Base-by-base conservation (phyloP, 2,329 filamentous ascomycete species). In the Apiospora pterosperma region DNA sequence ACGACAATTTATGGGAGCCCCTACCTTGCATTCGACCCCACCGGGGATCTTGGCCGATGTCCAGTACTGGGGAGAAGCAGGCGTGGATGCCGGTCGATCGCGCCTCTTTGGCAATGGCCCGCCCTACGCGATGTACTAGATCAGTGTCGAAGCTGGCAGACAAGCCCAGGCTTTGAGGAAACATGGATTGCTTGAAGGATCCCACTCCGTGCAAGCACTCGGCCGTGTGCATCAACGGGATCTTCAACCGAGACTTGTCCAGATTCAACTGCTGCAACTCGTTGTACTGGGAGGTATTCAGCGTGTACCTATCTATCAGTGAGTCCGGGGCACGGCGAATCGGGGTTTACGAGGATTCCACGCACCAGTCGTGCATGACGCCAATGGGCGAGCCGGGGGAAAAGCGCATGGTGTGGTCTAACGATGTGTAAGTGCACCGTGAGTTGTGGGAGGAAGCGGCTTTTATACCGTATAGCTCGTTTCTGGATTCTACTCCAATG, bases 201-300 rank as follows among this genome's bases (percentile, higher is more conserved):
- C 77, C 79, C 1, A 81, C 79, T 2, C 78, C 79, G 58, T 82
- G 80, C 4, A 82, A 74, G 64, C 79, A 81, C 64, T 82, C 80
- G 11, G 76, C 80, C 4, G 75, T 75, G 64, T 81, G 79, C 72
- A 82, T 72, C 4, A 81, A 70, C 0, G 80, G 80, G 5, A 82
- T 73, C 38, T 77, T 75, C 0, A 80, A 67, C 10, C 73, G 73
- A 5, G 79, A 73, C 41, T 76, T 78, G 11, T 78, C 64, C 2
- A 77, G 66, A 60, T 76, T 80, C 28, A 79, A 71, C 41, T 72
- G 70, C 62, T 82, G 80, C 3, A 81, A 60, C 3, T 71, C 69
- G 62, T 81, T 81, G 66, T 81, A 80, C 64, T 80, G 69, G 7
- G 79, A 76, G 31, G 72, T 78, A 60, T 81, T 81, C 0, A 79